Evolutionary conservation across 805 yeast species (phyloP).

Genomic region (Saccharomycopsis sp.): DNA sequence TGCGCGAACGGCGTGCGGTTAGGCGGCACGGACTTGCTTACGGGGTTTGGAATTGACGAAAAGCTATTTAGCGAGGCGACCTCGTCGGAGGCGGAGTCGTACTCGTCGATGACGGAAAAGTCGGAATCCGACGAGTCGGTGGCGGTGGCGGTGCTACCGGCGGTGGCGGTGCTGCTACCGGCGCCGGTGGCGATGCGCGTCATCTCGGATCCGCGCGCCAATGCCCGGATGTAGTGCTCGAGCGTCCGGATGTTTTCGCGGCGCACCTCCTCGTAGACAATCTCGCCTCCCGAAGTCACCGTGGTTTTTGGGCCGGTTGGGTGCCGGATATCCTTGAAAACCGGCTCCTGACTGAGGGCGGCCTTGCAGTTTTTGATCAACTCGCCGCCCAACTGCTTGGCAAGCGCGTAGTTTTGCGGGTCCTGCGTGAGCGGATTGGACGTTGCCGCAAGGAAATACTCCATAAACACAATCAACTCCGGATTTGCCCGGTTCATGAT

Average conservation of each 20-base stretch:
- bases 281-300: constrained; percentile 82
- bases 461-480: constrained; percentile 91
- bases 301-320: constrained; percentile 94
- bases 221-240: constrained; percentile 90
- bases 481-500: constrained; percentile 97
- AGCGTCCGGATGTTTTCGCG: constrained; percentile 89
- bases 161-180: constrained; percentile 49
- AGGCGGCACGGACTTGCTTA: constrained; percentile 64
- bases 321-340: constrained; percentile 87
- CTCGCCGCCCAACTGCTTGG: constrained; percentile 84
- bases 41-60: constrained; percentile 64
- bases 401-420: constrained; percentile 56
- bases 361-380: constrained; percentile 93
- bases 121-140: too few species aligned
- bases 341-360: constrained; percentile 74
- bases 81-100: constrained; percentile 60
- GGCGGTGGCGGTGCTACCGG: constrained; percentile 67
- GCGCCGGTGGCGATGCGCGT: too few species aligned
- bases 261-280: constrained; percentile 75
- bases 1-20: constrained; percentile 94
- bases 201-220: constrained; percentile 91
- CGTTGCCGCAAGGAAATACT: constrained; percentile 62
- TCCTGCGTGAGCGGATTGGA: constrained; percentile 80
- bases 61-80: constrained; percentile 77
- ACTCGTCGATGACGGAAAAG: constrained; percentile 36